phyloP scores from a whole-genome alignment of 2,329 filamentous ascomycete species.

The Penicillium corylophilum region DNA sequence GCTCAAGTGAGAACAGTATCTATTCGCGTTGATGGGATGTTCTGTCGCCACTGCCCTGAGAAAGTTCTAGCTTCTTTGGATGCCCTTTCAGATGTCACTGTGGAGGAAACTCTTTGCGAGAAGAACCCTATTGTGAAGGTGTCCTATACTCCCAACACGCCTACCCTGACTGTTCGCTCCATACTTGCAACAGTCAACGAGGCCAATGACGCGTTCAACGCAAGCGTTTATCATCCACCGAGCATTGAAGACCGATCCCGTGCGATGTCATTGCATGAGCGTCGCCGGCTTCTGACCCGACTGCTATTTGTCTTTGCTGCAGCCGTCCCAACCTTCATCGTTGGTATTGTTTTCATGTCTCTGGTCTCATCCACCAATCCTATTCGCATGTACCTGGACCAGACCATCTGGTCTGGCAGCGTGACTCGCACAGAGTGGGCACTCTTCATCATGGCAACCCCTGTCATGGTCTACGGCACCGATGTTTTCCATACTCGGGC shows the following conservation, averaged over 20 bases:
- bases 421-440: constrained; percentile 76
- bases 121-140: constrained; percentile 68
- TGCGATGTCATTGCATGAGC: constrained; percentile 68
- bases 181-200: constrained; percentile 68
- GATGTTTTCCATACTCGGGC: constrained; percentile 81
- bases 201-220: constrained; percentile 64
- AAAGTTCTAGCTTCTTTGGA: constrained; percentile 39
- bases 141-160: constrained; percentile 66
- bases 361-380: constrained; percentile 63
- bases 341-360: constrained; percentile 90
- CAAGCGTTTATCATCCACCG: constrained; percentile 73
- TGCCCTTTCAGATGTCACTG: constrained; percentile 49
- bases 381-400: constrained; percentile 66
- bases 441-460: constrained; percentile 77
- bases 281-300: constrained; percentile 66
- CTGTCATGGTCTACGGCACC: constrained; percentile 82
- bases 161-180: constrained; percentile 70
- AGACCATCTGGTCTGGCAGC: constrained; percentile 65
- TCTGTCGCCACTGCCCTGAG: constrained; percentile 69
- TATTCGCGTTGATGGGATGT: constrained; percentile 69
- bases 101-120: constrained; percentile 51
- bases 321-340: constrained; percentile 78
- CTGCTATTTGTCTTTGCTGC: constrained; percentile 66
- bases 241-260: constrained; percentile 80
- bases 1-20: constrained; percentile 57